These are phyloP conservation scores for Aspergillus brunneoviolaceus DNA, from an alignment of 2,329 filamentous ascomycete species.

Conservation along the genomic window DNA sequence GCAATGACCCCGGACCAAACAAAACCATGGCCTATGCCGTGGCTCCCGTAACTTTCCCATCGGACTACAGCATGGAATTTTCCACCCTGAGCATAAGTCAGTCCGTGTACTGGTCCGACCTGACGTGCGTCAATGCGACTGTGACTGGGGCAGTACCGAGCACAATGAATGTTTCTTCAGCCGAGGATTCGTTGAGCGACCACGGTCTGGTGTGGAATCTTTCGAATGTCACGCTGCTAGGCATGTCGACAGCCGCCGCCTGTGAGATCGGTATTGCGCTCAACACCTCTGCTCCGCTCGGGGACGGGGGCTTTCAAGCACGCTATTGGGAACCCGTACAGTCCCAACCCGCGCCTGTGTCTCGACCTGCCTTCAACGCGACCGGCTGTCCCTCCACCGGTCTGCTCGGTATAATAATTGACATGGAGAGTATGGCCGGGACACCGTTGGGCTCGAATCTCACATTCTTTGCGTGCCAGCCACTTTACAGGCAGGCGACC, in stretches of 20 bases:
- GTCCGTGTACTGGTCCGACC: conserved; percentile 21
- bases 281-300: not conserved
- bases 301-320: not conserved
- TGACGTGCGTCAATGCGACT: conserved; percentile 10
- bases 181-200: not conserved
- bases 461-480: not conserved
- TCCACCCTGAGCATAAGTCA: conserved; percentile 15
- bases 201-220: not conserved
- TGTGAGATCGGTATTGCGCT: conserved; percentile 5
- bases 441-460: not conserved
- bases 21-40: not conserved
- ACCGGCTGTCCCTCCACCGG: not conserved
- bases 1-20: not conserved
- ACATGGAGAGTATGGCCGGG: not conserved
- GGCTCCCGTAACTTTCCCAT: conserved; percentile 2
- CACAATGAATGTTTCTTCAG: not conserved
- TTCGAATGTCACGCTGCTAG: not conserved
- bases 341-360: not conserved
- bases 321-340: conserved; percentile 11
- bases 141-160: not conserved
- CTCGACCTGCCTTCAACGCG: not conserved
- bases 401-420: not conserved
- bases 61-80: conserved; percentile 2
- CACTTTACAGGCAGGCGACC: conserved; percentile 5
- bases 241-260: not conserved